Evolutionary conservation across 2,329 filamentous ascomycete species (phyloP), one percentile per base, ranked within the genome.

Genomic region (Penicillium sp.): DNA sequence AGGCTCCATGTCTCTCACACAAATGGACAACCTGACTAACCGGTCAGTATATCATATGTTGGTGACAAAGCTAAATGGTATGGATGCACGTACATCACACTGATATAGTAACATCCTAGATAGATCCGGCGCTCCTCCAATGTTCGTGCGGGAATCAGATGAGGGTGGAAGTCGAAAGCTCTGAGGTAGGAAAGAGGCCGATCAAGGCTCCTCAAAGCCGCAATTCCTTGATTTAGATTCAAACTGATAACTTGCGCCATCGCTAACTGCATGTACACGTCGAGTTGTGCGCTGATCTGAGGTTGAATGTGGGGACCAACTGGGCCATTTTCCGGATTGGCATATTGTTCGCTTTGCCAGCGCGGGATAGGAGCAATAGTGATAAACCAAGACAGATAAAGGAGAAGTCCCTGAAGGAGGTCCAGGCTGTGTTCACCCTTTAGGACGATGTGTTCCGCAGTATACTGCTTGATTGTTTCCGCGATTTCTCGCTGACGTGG

Each of bases 71-170:
- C 35, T 26, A 13, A 3, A 29, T 16, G 37, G n/a, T 19, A 13
- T 31, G 7, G 8, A 35, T 19, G 35, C 10, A 71, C 80, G 65
- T 71, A 85, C 82, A 78, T 76, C 10, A 81, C 84, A 14, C 75
- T 79, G 29, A 85, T 59, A 57, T 83, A 85, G 78, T 82, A 86
- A 1, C 81, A 78, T 0, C 81, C 83, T 1, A 83, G 71, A 0
- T 84, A 71, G 0, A 78, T 75, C n/a, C 83, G 75, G 10, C 78
- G 74, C 58, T 85, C 83, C 39, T 85, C 83, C 8, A 81, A 77
- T 0, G 78, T 81, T 4, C 81, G 76, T 2, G 68, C 66, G 2
- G 52, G 51, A 22, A 64, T 68, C 0, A 76, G 72, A 29, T 72
- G n/a, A 42, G 48, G 11, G 21, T 52, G 10, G 4, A 50, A 11